Percentiles rank a stretch among this genome's conserved stretches.
phyloP scores from a whole-genome alignment of 2,329 filamentous ascomycete genomes.

The Raffaelea ambrosiae region DNA sequence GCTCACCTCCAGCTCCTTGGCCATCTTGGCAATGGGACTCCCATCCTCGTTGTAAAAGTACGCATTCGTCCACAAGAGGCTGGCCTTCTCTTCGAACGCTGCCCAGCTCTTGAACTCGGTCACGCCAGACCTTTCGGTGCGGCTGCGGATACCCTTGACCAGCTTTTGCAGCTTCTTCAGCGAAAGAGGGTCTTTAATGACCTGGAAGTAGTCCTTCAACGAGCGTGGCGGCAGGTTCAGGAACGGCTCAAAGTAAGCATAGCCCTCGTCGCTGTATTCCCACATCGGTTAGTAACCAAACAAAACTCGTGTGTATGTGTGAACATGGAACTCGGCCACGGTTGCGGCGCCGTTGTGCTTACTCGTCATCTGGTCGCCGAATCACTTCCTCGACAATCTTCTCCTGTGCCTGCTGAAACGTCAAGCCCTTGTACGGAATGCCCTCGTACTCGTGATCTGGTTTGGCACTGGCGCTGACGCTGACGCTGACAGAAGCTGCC shows the following conservation, averaged over 20 bases:
- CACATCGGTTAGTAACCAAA: constrained; percentile 2
- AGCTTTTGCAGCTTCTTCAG: constrained; percentile 70
- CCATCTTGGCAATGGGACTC: constrained; percentile 72
- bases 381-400: constrained; percentile 72
- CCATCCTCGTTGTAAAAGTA: constrained; percentile 87
- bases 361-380: constrained; percentile 59
- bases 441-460: constrained; percentile 46
- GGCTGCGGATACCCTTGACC: constrained; percentile 63
- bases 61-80: constrained; percentile 79
- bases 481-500: constrained; percentile 7
- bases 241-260: constrained; percentile 65
- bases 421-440: constrained; percentile 60
- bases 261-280: constrained; percentile 47
- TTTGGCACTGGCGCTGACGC: constrained; percentile 14
- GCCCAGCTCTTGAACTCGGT: constrained; percentile 76
- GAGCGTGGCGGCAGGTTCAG: constrained; percentile 66
- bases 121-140: constrained; percentile 52
- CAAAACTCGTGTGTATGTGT: too few relatives aligned
- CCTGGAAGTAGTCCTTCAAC: constrained; percentile 76
- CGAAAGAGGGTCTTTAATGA: constrained; percentile 74
- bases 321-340: too few relatives aligned
- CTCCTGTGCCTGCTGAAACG: constrained; percentile 78
- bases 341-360: constrained; percentile 1
- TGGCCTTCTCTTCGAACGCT: constrained; percentile 70
- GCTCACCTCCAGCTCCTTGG: constrained; percentile 67